Percentiles rank a stretch among this genome's conserved stretches.
Evolutionary conservation across 2,329 filamentous ascomycete genomes (phyloP).

Genomic region (Aureobasidium sp.): DNA sequence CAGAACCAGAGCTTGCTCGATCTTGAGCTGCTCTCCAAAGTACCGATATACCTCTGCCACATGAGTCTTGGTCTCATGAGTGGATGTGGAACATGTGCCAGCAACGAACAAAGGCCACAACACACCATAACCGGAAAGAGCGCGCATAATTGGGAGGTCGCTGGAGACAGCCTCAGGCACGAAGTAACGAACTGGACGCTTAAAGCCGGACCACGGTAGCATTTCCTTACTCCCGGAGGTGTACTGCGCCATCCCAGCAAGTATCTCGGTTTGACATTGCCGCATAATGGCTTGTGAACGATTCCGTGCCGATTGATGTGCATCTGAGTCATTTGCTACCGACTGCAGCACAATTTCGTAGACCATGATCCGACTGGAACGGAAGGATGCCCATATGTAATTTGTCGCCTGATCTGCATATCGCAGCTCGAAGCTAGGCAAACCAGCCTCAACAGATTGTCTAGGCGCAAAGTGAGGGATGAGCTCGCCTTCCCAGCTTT

Average conservation of each 20-base stretch:
- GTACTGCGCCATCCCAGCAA: neutral
- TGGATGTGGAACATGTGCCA: neutral
- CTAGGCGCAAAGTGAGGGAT: neutral
- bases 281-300: neutral
- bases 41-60: neutral
- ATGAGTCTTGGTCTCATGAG: neutral
- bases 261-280: neutral
- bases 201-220: neutral
- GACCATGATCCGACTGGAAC: neutral
- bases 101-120: constrained; percentile 1
- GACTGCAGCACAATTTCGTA: neutral
- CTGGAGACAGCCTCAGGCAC: neutral
- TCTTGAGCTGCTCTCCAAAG: neutral
- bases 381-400: neutral
- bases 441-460: neutral
- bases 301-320: neutral
- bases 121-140: neutral
- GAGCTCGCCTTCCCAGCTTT: neutral
- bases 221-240: neutral
- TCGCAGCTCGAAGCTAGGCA: neutral
- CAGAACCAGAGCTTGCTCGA: constrained; percentile 5
- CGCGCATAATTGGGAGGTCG: neutral
- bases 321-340: neutral
- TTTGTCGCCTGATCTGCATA: constrained; percentile 1
- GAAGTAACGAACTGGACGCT: neutral